Evolutionary conservation across 148 eudicot species (phyloP).

Genomic region (Agrostemma githago): DNA sequence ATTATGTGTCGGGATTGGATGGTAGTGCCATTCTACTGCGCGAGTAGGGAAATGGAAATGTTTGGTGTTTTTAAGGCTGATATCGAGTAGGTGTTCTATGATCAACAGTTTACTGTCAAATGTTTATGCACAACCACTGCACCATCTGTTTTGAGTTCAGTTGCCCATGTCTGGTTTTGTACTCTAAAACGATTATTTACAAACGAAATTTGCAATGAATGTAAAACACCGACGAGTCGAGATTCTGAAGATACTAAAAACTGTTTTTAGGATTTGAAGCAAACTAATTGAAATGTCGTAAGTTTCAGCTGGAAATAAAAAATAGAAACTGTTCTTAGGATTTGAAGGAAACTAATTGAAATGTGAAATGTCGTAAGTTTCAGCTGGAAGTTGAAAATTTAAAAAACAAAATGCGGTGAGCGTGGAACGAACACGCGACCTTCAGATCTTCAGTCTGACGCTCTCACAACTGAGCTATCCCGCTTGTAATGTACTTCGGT

Average conservation of each 20-base stretch:
- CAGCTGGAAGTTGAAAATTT: no score
- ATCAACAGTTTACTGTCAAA: background rate
- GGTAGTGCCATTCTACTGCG: background rate
- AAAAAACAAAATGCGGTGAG: conserved; percentile 82
- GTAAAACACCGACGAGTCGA: no score
- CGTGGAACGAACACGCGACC: conserved; percentile 99
- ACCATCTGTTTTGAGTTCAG: background rate
- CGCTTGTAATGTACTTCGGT: no score
- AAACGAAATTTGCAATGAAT: background rate
- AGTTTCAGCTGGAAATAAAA: no score
- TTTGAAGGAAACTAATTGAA: no score
- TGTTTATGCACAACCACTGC: background rate
- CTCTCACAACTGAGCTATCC: conserved; percentile 52
- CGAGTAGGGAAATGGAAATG: background rate
- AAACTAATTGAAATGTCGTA: no score
- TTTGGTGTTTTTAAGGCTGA: no score
- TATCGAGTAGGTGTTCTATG: background rate
- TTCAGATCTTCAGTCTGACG: conserved; percentile 57
- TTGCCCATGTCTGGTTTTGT: background rate
- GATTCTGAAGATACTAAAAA: background rate
- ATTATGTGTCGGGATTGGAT: conserved; percentile 1
- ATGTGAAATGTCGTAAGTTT: no score
- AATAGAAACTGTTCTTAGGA: no score
- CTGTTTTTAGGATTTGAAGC: no score
- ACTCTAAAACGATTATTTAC: no score